Evolutionary conservation across 139 green algal genomes (phyloP).

Genomic region (Deuterostichococcus epilithicus): DNA sequence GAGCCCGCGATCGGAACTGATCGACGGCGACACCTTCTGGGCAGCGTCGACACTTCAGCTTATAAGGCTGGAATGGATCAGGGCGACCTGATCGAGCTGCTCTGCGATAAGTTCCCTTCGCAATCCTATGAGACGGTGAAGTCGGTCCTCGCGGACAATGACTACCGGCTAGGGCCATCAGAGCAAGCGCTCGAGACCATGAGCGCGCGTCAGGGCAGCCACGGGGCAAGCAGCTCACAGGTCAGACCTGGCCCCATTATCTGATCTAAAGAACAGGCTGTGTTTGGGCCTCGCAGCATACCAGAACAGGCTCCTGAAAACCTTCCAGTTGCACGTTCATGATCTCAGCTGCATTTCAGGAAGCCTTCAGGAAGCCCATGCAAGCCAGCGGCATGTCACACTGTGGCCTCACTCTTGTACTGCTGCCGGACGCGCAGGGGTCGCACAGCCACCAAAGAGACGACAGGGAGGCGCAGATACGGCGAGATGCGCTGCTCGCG

Average conservation of each 20-base stretch:
- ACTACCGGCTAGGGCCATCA: neutral
- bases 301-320: too few species aligned
- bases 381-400: too few species aligned
- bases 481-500: neutral
- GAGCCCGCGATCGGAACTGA: too few species aligned
- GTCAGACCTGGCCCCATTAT: too few species aligned
- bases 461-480: neutral
- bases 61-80: neutral
- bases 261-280: too few species aligned
- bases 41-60: too few species aligned
- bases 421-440: neutral
- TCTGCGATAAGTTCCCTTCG: neutral
- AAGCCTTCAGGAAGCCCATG: too few species aligned
- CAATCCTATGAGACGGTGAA: neutral
- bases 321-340: too few species aligned
- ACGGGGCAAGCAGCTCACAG: neutral
- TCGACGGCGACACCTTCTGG: too few species aligned
- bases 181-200: neutral
- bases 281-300: too few species aligned
- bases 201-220: neutral
- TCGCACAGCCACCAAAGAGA: neutral
- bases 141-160: neutral
- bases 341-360: too few species aligned
- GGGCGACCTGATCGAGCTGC: neutral
- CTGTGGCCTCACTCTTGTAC: too few species aligned